A percentile compares a stretch with the other conserved stretches of the same genome.
These are phyloP conservation scores for Thielaviopsis punctulata DNA, from an alignment of 2,329 filamentous ascomycete genomes.

Conservation along the genomic window DNA sequence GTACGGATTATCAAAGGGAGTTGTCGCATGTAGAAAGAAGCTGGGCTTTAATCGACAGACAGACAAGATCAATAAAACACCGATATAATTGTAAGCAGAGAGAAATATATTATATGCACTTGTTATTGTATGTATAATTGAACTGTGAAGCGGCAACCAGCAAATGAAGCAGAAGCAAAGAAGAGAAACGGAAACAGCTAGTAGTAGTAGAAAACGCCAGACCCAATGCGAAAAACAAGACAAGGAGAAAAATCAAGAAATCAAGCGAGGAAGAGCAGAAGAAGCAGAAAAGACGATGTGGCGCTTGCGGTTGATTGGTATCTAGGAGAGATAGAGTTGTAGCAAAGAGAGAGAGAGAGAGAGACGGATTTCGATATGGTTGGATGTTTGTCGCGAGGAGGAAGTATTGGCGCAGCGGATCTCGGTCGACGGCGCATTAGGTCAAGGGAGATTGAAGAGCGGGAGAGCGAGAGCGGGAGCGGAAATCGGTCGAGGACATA, in stretches of 20 bases:
- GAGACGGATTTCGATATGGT: no score
- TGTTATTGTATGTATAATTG: background rate
- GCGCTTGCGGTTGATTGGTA: no score
- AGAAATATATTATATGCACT: background rate
- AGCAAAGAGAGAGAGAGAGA: background rate
- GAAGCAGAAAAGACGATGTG: background rate
- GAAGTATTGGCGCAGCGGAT: no score
- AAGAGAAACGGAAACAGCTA: background rate
- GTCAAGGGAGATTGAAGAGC: no score
- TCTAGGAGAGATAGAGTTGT: background rate
- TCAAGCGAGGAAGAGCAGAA: background rate
- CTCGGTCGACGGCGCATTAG: no score
- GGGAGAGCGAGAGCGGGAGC: no score
- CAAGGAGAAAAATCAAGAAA: slow-evolving; percentile 1
- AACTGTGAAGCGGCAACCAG: background rate
- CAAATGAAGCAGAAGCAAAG: background rate
- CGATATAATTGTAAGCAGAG: background rate
- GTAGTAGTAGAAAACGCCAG: background rate
- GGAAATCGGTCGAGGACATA: background rate
- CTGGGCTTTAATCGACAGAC: slow-evolving; percentile 7
- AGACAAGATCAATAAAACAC: slow-evolving; percentile 1
- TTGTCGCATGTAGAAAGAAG: slow-evolving; percentile 1
- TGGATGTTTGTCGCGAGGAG: no score
- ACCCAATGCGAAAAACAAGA: background rate
- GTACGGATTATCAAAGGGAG: background rate